Conservation (phyloP, 129 eudicot species). For the Apium graveolens region DNA sequence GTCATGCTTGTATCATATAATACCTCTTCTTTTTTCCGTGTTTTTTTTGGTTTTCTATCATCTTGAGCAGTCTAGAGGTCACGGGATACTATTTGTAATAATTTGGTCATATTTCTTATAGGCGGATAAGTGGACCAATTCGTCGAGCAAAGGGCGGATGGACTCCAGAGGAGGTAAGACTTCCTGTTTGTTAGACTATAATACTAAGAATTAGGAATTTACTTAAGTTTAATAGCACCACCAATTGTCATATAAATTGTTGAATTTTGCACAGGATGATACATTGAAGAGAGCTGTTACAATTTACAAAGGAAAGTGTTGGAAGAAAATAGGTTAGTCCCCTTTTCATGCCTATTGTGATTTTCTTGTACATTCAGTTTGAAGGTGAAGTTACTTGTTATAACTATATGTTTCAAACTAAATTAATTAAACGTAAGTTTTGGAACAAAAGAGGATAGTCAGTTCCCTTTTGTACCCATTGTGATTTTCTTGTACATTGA, state of each 20-base stretch:
- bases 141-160: slow-evolving; percentile 99
- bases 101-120: slow-evolving; percentile 27
- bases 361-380: slow-evolving; percentile 3
- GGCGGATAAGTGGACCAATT: slow-evolving; percentile 91
- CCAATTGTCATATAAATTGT: neutral
- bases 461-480: slow-evolving; percentile 14
- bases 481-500: slow-evolving; percentile 6
- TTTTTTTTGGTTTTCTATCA: neutral
- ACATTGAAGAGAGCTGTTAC: slow-evolving; percentile 76
- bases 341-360: slow-evolving; percentile 13
- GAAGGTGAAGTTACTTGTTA: neutral
- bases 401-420: neutral
- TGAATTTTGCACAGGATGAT: slow-evolving; percentile 56
- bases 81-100: slow-evolving; percentile 6
- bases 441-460: slow-evolving; percentile 80
- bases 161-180: slow-evolving; percentile 93
- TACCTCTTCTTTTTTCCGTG: neutral
- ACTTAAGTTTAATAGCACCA: neutral
- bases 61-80: neutral
- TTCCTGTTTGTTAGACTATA: neutral
- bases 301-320: slow-evolving; percentile 64
- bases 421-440: neutral
- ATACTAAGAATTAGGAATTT: neutral
- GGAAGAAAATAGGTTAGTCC: slow-evolving; percentile 91
- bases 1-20: neutral